Evolutionary conservation across 2,329 filamentous ascomycete species (phyloP).

Genomic region (Nigrograna mackinnonii): DNA sequence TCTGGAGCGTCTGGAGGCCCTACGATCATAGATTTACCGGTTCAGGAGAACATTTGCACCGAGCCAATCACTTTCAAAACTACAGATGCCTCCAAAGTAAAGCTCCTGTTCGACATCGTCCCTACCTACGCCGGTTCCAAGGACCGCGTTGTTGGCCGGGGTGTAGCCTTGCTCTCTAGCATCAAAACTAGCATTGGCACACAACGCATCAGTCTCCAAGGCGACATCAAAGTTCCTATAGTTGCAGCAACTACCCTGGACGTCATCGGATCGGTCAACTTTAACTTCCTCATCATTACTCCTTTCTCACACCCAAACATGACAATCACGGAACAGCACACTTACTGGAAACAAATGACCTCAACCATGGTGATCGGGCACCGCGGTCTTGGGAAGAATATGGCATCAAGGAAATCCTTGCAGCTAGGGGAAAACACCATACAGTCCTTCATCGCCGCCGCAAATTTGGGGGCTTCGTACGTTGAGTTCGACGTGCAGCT

Average conservation of each 20-base stretch:
- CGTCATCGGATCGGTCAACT: constrained; percentile 92
- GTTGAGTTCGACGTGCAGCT: constrained; percentile 87
- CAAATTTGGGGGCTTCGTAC: constrained; percentile 81
- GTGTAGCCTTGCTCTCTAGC: constrained; percentile 83
- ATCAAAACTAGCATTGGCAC: constrained; percentile 82
- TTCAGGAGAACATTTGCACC: constrained; percentile 91
- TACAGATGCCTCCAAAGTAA: constrained; percentile 76
- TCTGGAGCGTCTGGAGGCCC: constrained; percentile 83
- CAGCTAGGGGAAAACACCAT: constrained; percentile 97
- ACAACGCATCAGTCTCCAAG: constrained; percentile 88
- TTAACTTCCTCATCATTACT: constrained; percentile 94
- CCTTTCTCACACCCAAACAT: constrained; percentile 94
- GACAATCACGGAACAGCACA: constrained; percentile 86
- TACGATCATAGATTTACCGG: constrained; percentile 86
- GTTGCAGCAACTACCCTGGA: constrained; percentile 80
- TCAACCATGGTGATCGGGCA: constrained; percentile 83
- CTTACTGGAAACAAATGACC: constrained; percentile 93
- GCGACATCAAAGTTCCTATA: constrained; percentile 90
- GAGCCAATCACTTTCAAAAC: constrained; percentile 92
- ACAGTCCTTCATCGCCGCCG: constrained; percentile 92
- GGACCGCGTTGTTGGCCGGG: constrained; percentile 85
- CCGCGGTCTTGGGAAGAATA: constrained; percentile 83
- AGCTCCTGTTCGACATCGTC: constrained; percentile 90
- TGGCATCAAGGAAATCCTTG: constrained; percentile 78
- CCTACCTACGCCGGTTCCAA: constrained; percentile 86